Conservation (phyloP, 345 rosid species). For the Populus alba region DNA sequence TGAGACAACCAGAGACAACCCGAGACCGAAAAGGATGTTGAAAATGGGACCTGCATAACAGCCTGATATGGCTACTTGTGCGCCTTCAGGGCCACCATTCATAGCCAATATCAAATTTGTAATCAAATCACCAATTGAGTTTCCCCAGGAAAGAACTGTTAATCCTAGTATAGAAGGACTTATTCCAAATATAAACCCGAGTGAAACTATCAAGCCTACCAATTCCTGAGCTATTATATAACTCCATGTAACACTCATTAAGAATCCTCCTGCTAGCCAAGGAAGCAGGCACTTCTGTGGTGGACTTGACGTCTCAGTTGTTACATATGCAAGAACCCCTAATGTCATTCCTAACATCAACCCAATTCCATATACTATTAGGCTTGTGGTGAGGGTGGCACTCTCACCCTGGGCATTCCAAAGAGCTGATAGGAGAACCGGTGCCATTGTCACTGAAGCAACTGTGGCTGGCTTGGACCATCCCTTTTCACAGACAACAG, state of each 20-base stretch:
- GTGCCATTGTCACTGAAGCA: constrained; percentile 63
- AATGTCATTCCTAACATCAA: constrained; percentile 39
- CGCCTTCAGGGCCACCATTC: constrained; percentile 66
- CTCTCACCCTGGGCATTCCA: constrained; percentile 39
- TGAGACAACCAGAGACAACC: constrained; percentile 61
- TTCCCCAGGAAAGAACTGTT: constrained; percentile 92
- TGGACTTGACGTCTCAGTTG: constrained; percentile 54
- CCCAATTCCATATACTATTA: constrained; percentile 49
- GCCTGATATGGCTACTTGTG: constrained; percentile 74
- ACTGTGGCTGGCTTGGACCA: constrained; percentile 80
- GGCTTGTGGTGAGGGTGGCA: constrained; percentile 11
- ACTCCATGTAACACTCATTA: constrained; percentile 88
- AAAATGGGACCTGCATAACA: constrained; percentile 91
- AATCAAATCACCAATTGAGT: constrained; percentile 77
- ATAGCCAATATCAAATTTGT: constrained; percentile 67
- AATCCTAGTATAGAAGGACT: constrained; percentile 75
- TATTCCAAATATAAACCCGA: constrained; percentile 58
- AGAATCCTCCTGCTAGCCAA: constrained; percentile 83
- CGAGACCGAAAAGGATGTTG: constrained; percentile 70
- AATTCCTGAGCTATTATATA: constrained; percentile 81
- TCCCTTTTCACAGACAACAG: constrained; percentile 51
- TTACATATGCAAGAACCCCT: constrained; percentile 49
- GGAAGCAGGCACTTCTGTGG: constrained; percentile 56
- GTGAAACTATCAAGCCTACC: constrained; percentile 65
- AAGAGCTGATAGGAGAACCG: constrained; percentile 54